phyloP scores from a whole-genome alignment of 495 filamentous ascomycete species.

The Podospora tetraspora region DNA sequence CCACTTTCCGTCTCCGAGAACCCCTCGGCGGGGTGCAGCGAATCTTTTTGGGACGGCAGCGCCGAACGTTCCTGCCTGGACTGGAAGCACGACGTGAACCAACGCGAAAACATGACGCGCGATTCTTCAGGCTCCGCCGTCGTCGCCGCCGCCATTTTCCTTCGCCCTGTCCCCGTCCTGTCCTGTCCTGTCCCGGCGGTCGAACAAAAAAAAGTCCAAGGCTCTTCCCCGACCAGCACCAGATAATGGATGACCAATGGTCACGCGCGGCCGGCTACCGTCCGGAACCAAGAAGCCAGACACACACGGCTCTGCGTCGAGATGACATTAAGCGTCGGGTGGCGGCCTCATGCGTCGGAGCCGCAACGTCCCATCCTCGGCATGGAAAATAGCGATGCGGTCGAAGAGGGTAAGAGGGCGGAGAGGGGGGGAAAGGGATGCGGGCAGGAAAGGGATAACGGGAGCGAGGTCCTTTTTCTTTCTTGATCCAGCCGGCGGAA shows the following conservation, averaged over 20 bases:
- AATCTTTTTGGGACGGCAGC: slow-evolving; percentile 10
- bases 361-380: not conserved
- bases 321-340: not conserved
- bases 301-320: not conserved
- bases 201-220: too few relatives aligned
- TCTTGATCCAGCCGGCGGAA: slow-evolving; percentile 6
- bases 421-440: not conserved
- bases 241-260: not conserved
- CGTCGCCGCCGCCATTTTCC: not conserved
- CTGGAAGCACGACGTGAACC: slow-evolving; percentile 29
- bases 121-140: slow-evolving; percentile 1
- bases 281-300: not conserved
- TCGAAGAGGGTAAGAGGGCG: not conserved
- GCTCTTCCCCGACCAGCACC: too few relatives aligned
- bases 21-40: slow-evolving; percentile 12
- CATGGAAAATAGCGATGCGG: slow-evolving; percentile 5
- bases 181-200: too few relatives aligned
- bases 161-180: too few relatives aligned
- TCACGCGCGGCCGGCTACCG: not conserved
- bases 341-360: not conserved
- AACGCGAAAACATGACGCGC: slow-evolving; percentile 19
- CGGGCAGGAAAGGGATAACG: slow-evolving; percentile 9
- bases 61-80: slow-evolving; percentile 14
- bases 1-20: slow-evolving; percentile 25
- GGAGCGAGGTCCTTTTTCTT: slow-evolving; percentile 1